Percentiles rank a stretch among this genome's conserved stretches.
phyloP scores from a whole-genome alignment of 441 rosid species.

The Syzygium malaccense region DNA sequence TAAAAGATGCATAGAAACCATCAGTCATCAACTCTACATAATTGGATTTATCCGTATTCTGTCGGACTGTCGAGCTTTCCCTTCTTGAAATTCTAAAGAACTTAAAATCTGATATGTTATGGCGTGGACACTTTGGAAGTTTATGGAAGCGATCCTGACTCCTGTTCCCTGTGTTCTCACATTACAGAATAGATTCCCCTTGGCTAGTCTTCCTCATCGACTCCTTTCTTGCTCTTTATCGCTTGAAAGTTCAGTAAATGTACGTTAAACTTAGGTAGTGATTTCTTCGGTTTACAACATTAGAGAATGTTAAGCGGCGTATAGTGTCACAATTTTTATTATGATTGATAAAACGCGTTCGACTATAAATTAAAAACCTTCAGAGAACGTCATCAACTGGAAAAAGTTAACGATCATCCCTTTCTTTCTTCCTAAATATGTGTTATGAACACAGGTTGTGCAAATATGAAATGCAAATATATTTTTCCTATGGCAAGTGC shows the following conservation, averaged over 20 bases:
- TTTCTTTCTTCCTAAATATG: neutral
- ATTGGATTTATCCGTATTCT: conserved; percentile 27
- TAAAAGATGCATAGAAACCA: neutral
- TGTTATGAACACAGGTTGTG: neutral
- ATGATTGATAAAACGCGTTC: neutral
- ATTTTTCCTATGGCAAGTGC: neutral
- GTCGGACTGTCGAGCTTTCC: conserved; percentile 46
- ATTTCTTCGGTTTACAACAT: neutral
- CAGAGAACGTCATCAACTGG: neutral
- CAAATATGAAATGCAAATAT: neutral
- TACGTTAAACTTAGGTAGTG: neutral
- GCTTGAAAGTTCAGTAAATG: neutral
- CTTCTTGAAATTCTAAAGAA: conserved; percentile 36
- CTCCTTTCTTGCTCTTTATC: neutral
- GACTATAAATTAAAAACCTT: neutral
- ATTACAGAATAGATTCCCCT: neutral
- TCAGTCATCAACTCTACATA: neutral
- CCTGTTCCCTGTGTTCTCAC: neutral
- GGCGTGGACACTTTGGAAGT: neutral
- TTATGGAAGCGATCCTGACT: neutral
- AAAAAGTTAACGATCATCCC: neutral
- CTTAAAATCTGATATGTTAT: neutral
- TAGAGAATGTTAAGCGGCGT: neutral
- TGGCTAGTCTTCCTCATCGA: neutral
- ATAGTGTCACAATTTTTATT: neutral